phyloP scores from a whole-genome alignment of 1,284 basidiomycete genomes.

The Boletus mariae region DNA sequence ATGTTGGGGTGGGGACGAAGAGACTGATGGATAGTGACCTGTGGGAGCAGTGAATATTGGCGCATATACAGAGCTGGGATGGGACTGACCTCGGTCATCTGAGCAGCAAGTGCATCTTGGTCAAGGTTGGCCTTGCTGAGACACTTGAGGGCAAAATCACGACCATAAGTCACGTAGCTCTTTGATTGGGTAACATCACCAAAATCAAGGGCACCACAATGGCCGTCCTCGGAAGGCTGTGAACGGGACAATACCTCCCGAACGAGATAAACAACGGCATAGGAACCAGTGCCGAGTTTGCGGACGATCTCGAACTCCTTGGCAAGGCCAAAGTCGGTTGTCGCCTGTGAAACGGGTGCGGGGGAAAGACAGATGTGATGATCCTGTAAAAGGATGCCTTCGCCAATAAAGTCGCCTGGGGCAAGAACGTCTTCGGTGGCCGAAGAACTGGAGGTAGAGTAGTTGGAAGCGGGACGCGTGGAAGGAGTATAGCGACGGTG shows the following conservation, averaged over 20 bases:
- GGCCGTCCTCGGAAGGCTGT: slow-evolving; percentile 56
- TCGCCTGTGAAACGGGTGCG: slow-evolving; percentile 23
- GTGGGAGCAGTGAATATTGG: slow-evolving; percentile 10
- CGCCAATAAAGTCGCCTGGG: slow-evolving; percentile 67
- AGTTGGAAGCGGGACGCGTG: slow-evolving; percentile 19
- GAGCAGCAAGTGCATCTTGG: slow-evolving; percentile 79
- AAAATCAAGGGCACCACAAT: slow-evolving; percentile 58
- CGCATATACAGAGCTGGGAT: slow-evolving; percentile 11
- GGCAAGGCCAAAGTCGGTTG: slow-evolving; percentile 48
- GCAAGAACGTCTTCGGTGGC: slow-evolving; percentile 61
- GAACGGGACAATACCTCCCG: slow-evolving; percentile 74
- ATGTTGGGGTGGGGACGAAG: slow-evolving; percentile 91
- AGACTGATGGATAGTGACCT: slow-evolving; percentile 94
- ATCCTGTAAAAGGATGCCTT: slow-evolving; percentile 59
- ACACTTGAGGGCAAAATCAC: slow-evolving; percentile 95
- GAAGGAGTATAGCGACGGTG: slow-evolving; percentile 28
- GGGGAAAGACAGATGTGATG: slow-evolving; percentile 57
- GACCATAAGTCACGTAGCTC: slow-evolving; percentile 59
- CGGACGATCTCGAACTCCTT: slow-evolving; percentile 80
- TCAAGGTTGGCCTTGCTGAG: slow-evolving; percentile 91
- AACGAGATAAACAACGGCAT: slow-evolving; percentile 92
- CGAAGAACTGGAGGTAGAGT: slow-evolving; percentile 43
- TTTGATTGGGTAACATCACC: slow-evolving; percentile 43
- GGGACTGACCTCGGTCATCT: slow-evolving; percentile 77
- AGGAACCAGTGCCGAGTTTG: slow-evolving; percentile 83